These are phyloP conservation scores for Tylopilus sp. DNA, from an alignment of 768 basidiomycete genomes.

Conservation along the genomic window DNA sequence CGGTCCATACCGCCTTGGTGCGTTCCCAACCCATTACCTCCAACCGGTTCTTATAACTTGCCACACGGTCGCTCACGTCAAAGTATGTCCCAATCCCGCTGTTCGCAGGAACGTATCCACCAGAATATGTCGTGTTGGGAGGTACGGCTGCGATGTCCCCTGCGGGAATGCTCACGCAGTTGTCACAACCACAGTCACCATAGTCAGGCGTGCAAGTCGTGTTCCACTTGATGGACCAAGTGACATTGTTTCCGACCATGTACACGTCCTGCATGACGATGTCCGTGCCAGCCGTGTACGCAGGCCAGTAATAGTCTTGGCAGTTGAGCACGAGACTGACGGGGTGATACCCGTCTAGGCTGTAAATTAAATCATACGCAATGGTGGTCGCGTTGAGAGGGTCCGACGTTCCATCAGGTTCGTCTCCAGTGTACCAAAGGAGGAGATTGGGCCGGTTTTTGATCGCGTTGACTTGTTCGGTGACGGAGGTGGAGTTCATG, in stretches of 20 bases:
- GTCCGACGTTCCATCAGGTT: slow-evolving; percentile 69
- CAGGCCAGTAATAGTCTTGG: slow-evolving; percentile 60
- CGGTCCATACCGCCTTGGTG: slow-evolving; percentile 72
- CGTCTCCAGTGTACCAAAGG: slow-evolving; percentile 72
- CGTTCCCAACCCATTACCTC: slow-evolving; percentile 66
- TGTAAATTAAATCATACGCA: slow-evolving; percentile 55
- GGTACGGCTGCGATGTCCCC: slow-evolving; percentile 38
- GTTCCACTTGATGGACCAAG: slow-evolving; percentile 56
- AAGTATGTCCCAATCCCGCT: slow-evolving; percentile 43
- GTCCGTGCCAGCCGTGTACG: slow-evolving; percentile 62
- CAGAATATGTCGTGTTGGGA: slow-evolving; percentile 22
- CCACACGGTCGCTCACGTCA: slow-evolving; percentile 66
- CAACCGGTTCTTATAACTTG: slow-evolving; percentile 57
- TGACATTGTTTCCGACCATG: slow-evolving; percentile 54
- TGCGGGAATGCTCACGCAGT: slow-evolving; percentile 44
- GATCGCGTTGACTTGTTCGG: slow-evolving; percentile 64
- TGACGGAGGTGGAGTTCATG: slow-evolving; percentile 59
- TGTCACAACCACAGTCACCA: slow-evolving; percentile 73
- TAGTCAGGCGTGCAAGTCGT: slow-evolving; percentile 62
- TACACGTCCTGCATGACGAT: slow-evolving; percentile 65
- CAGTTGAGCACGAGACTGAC: slow-evolving; percentile 64
- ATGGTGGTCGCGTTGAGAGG: slow-evolving; percentile 53
- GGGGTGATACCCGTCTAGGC: slow-evolving; percentile 64
- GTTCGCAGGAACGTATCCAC: slow-evolving; percentile 23
- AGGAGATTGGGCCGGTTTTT: slow-evolving; percentile 67